A percentile compares a stretch with the other conserved stretches of the same genome.
Evolutionary conservation across 2,329 filamentous ascomycete species (phyloP).

Genomic region (Colletotrichum gloeosporioides): DNA sequence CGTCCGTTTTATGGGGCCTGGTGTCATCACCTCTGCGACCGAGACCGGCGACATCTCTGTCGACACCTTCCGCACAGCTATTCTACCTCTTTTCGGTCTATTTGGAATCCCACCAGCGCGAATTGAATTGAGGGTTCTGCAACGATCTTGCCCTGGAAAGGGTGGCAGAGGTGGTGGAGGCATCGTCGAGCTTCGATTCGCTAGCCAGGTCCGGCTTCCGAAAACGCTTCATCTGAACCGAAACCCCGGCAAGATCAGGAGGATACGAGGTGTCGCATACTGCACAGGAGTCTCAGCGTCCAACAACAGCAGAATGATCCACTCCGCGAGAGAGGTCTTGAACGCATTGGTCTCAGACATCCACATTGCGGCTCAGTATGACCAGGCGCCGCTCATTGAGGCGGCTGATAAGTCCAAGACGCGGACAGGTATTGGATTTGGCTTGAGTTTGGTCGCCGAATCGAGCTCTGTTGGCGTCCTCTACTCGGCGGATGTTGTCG

Average conservation of each 20-base stretch:
- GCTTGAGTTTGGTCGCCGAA: constrained; percentile 88
- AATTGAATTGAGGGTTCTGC: constrained; percentile 84
- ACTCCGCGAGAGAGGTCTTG: constrained; percentile 83
- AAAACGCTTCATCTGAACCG: constrained; percentile 91
- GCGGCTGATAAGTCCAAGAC: constrained; percentile 64
- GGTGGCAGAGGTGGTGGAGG: constrained; percentile 84
- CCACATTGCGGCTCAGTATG: constrained; percentile 84
- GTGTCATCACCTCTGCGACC: constrained; percentile 90
- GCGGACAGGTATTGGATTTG: constrained; percentile 87
- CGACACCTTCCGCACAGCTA: constrained; percentile 91
- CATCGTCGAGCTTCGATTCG: constrained; percentile 91
- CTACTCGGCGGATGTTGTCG: constrained; percentile 84
- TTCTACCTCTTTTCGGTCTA: constrained; percentile 86
- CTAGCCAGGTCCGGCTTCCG: constrained; percentile 89
- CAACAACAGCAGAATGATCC: constrained; percentile 96
- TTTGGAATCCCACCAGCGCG: constrained; percentile 84
- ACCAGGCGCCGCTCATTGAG: constrained; percentile 64
- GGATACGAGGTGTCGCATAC: constrained; percentile 91
- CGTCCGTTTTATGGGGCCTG: constrained; percentile 86
- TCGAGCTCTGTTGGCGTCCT: constrained; percentile 81
- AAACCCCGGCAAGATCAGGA: constrained; percentile 83
- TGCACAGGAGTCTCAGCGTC: constrained; percentile 88
- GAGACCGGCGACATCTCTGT: constrained; percentile 86
- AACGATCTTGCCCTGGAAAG: constrained; percentile 77
- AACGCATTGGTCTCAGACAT: constrained; percentile 89